Evolutionary conservation across 2,329 filamentous ascomycete genomes (phyloP).

Genomic region (Pseudogymnoascus sp.): DNA sequence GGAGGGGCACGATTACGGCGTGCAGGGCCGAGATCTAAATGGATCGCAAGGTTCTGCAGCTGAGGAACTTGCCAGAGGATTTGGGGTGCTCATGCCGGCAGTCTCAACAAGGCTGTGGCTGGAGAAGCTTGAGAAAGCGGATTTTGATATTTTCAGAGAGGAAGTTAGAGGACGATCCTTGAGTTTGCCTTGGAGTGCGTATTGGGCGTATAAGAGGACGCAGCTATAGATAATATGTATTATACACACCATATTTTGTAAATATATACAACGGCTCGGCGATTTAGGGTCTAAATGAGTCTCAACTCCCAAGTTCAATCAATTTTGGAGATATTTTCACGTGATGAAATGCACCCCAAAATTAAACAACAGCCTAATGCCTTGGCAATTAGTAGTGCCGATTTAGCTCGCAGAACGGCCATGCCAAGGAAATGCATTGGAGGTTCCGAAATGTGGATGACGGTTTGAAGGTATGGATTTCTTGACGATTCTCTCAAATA

Average conservation of each 20-base stretch:
- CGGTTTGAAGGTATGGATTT: neutral
- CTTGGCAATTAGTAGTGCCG: neutral
- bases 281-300: neutral
- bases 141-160: slow-evolving; percentile 75
- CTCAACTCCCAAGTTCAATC: neutral
- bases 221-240: slow-evolving; percentile 34
- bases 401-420: neutral
- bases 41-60: slow-evolving; percentile 25
- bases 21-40: neutral
- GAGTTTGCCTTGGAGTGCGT: slow-evolving; percentile 76
- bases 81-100: slow-evolving; percentile 74
- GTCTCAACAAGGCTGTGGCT: slow-evolving; percentile 74
- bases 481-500: neutral
- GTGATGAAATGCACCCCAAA: neutral
- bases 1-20: slow-evolving; percentile 51
- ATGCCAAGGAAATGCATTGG: neutral
- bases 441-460: slow-evolving; percentile 1
- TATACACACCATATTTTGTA: neutral
- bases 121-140: slow-evolving; percentile 64
- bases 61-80: slow-evolving; percentile 57
- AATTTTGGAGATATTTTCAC: neutral
- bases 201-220: slow-evolving; percentile 50
- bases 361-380: neutral
- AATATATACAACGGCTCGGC: neutral
- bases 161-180: slow-evolving; percentile 61